Base-by-base conservation (phyloP, 352 stramenopile genomes). In the Pelagophyceae sp. region DNA sequence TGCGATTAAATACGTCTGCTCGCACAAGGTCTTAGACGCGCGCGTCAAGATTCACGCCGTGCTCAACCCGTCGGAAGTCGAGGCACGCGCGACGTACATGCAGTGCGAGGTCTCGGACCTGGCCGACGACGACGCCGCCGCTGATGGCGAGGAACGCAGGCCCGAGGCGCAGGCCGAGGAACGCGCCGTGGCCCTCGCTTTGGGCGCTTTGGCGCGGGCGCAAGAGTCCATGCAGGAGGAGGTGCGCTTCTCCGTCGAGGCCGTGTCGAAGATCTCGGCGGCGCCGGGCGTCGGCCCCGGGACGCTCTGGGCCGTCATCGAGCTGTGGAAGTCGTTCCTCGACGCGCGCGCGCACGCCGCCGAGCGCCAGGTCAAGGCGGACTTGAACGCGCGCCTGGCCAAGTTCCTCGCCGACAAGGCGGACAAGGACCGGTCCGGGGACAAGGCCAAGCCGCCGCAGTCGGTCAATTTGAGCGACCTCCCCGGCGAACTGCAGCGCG, bases 1-100 rank as follows among this genome's bases (percentile, higher is more conserved):
- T 82, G 79, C 83, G 72, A 87, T 90, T 58, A 90, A 90, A 72
- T 90, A 89, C 75, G 88, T 90, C 83, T 90, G 86, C 80, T 87
- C 85, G 64, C 86, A 90, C 77, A 83, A 85, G 27, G 86, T 90
- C 0, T n/a, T 74, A 1, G 87, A 82, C 29, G 80, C 82, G 38
- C 80, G 86, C 25, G 86, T 90, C 11, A 82, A 79, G 25, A 79
- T 90, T 33, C 79, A 89, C 67, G 78, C 82, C 58, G 79, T 90
- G 19, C 19, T 90, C 2, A 90, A 90, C 82, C 85, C 85, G 0
- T 80, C 85, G 40, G 85, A 78, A 1, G 88, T 83, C 84, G 77
- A 81, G 65, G 82, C 38, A 1, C 80, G 86, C 64, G 81, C 87
- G 38, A 89, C 86, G 0, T 90, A 90, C 78, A 72, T 90, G 17